Base-by-base conservation (phyloP, 768 basidiomycete species). In the Psilocybe tampanensis region DNA sequence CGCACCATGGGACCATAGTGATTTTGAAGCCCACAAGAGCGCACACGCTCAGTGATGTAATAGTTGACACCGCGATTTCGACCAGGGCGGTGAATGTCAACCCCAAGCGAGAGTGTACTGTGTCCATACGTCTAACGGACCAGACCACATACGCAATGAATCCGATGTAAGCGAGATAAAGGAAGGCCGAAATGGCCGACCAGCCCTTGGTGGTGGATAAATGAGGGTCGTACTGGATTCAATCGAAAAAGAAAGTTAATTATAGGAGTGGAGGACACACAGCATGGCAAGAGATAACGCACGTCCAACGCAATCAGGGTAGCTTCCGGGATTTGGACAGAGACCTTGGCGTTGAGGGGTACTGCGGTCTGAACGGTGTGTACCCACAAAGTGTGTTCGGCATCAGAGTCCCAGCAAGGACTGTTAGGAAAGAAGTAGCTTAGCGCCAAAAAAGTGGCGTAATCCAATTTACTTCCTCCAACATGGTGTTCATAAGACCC, bases 31-130 rank as follows among this genome's bases (percentile, higher is more conserved):
- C 93, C 43, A 92, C 85, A 19, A 98, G 77, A 6, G 94, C 92
- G 65, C 94, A 94, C 32, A 97, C 92, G 66, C 93, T 95, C 44
- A 97, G 80, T 64, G 92, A 94, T 51, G 95, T 97, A 62, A 99
- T 85, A 0, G 96, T 94, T 75, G 94, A 95, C 56, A 92, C 94
- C 7, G 88, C 77, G 42, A 98, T 88, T 73, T 98, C 94, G 19
- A 96, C 89, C 24, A 95, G 77, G 12, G 94, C 96, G 2, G 96
- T 98, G 69, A 98, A 91, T 1, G 93, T 91, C 29, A 99, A 76
- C 71, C 96, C 96, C 52, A 93, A 80, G 43, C 92, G 85, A 4
- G 92, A 95, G 72, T 99, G 96, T 9, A 97, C 90, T 12, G 87
- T 87, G 57, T 86, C 80, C 84, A 93, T 90, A 43, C 83, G 80